These are phyloP conservation scores for Populus ilicifolia DNA, from an alignment of 345 rosid species.

Conservation along the genomic window DNA sequence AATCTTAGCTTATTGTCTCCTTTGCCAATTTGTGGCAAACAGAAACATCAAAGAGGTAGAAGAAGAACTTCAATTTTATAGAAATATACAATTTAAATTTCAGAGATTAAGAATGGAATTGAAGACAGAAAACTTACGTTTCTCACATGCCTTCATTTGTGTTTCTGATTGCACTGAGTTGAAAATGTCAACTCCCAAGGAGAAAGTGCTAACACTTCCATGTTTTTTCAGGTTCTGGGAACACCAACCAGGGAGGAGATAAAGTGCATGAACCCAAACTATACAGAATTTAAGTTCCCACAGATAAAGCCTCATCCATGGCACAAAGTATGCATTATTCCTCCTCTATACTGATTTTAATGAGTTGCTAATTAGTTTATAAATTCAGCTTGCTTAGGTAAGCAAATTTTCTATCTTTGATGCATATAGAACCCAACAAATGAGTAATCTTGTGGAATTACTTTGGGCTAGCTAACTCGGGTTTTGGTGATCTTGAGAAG, in stretches of 20 bases:
- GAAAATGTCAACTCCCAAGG: background rate
- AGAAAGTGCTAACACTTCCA: background rate
- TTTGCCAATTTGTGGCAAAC: background rate
- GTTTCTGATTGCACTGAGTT: background rate
- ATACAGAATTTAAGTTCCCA: slow-evolving; percentile 88
- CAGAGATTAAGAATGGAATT: background rate
- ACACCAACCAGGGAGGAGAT: slow-evolving; percentile 97
- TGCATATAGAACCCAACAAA: background rate
- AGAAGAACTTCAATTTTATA: background rate
- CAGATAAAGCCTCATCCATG: slow-evolving; percentile 97
- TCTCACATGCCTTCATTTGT: background rate
- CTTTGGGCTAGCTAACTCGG: background rate
- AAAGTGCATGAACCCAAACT: slow-evolving; percentile 97
- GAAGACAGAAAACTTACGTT: background rate
- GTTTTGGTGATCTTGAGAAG: background rate
- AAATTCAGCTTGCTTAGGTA: background rate
- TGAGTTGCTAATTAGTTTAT: background rate
- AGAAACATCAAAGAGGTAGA: background rate
- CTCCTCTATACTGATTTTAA: background rate
- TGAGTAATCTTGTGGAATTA: background rate
- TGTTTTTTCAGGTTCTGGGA: slow-evolving; percentile 61
- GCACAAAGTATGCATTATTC: slow-evolving; percentile 62
- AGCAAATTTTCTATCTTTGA: background rate
- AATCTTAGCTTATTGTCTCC: background rate
- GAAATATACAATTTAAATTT: background rate